Base-by-base conservation (phyloP, 2,329 filamentous ascomycete species). In the Pseudogymnoascus sp. region DNA sequence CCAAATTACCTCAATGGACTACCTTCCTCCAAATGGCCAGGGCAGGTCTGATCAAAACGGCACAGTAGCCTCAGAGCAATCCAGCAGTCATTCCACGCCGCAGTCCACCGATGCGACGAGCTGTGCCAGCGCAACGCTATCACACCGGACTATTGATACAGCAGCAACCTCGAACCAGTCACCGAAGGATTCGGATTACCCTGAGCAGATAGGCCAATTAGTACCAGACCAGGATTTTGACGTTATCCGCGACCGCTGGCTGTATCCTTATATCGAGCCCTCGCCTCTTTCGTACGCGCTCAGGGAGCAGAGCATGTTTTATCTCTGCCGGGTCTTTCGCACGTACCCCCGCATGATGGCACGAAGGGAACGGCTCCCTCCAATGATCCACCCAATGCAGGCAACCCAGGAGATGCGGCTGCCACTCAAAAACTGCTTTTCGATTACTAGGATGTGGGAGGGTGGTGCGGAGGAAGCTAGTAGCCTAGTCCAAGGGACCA, bases 271-370 rank as follows among this genome's bases (percentile, higher is more conserved):
- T 19, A 19, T 53, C n/a, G 26, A 53, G 9, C 46, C 62, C 10
- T 23, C 62, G 6, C 59, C 42, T 9, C 35, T 62, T 17, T 63
- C 46, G 40, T 63, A 63, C 23, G 63, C 67, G 15, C 31, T 64
- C 7, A 46, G 65, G 26, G 56, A 64, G 35, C 66, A 75, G 35
- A 75, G 71, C 50, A 74, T 75, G 71, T 66, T 74, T 62, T 70
- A 70, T 0, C 64, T 77, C 6, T 69, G 76, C 15, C 70, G 75
- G 56, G 69, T 74, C 4, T 68, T 76, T 59, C 72, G 73, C 15
- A 73, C 75, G 1, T 77, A 73, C 72, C 76, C 76, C n/a, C 67
- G 70, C 13, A 76, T 75, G 70, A 66, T 77, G 10, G 74, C 74
- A 11, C 73, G 75, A 63, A 73, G 70, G 4, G 70, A 75, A 37